Evolutionary conservation across 768 basidiomycete species (phyloP), one percentile per base, ranked within the genome.

Genomic region (Serendipita indica): DNA sequence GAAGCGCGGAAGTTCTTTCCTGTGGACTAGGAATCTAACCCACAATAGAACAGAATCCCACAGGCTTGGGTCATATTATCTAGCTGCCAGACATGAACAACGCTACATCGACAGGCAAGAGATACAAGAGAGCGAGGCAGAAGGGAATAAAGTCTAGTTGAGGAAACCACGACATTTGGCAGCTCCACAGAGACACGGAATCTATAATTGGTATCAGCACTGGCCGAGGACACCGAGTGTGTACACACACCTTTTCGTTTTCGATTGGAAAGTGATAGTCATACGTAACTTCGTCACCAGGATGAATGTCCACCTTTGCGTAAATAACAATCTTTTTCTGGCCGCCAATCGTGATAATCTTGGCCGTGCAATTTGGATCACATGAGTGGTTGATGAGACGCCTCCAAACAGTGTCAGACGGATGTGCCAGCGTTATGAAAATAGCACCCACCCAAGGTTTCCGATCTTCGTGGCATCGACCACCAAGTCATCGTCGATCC

Each of bases 181-280:
- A 65, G 90, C 86, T 65, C 93, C 85, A 67, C 90, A 94, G 27
- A 92, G 75, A 75, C 90, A 92, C 59, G 86, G 86, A 65, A 93
- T 92, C 75, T 70, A 63, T 22, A 1, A 32, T 30, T 27, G 34
- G 14, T 13, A 52, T 32, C 14, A 41, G 33, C 7, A 43, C 27
- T 18, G 27, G 16, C 27, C 41, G 2, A 43, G 7, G 18, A 43
- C 35, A 46, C 4, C 37, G 35, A 61, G 34, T 27, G 6, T 16
- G 12, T 13, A 59, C 45, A 52, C 62, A 59, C 3, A 70, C 65
- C 65, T 94, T 93, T 74, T 93, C 91, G 71, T 96, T 89, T 73
- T 99, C 96, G 68, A 96, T 86, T 41, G 96, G 94, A 75, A 99
- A 99, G 72, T 98, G 93, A 72, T 99, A 99, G 74, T 99, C 89